Conservation (phyloP, 2,329 filamentous ascomycete species). For the Trichoderma breve region DNA sequence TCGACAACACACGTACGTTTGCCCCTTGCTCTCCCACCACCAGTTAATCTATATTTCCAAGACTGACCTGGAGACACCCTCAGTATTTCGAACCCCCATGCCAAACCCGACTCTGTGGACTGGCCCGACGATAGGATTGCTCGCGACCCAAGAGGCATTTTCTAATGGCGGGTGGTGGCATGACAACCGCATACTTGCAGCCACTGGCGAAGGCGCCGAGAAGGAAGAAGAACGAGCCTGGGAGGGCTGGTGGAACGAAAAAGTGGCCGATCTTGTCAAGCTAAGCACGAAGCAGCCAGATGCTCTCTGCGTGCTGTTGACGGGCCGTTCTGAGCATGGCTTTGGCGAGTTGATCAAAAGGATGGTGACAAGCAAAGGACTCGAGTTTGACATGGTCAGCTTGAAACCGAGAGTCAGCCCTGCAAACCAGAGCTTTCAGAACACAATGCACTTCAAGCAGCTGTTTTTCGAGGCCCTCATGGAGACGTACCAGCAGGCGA, state of each 20-base stretch:
- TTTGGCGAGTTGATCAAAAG: conserved; percentile 79
- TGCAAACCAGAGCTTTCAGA: conserved; percentile 71
- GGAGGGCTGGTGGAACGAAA: conserved; percentile 96
- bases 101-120: conserved; percentile 90
- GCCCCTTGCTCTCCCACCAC: background rate
- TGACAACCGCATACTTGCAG: conserved; percentile 77
- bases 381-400: conserved; percentile 85
- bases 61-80: background rate
- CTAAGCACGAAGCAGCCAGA: conserved; percentile 82
- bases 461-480: conserved; percentile 75
- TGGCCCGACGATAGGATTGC: conserved; percentile 68
- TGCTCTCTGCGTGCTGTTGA: conserved; percentile 80
- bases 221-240: conserved; percentile 80
- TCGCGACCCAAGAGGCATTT: conserved; percentile 74
- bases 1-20: conserved; percentile 84
- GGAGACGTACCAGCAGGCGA: conserved; percentile 78
- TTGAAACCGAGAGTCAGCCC: conserved; percentile 85
- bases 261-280: conserved; percentile 75
- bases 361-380: conserved; percentile 72
- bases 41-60: conserved; percentile 9
- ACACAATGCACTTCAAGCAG: conserved; percentile 92
- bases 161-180: conserved; percentile 96
- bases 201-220: conserved; percentile 79
- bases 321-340: conserved; percentile 74
- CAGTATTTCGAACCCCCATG: conserved; percentile 87